These are phyloP conservation scores for Colletotrichum godetiae DNA, from an alignment of 2,329 filamentous ascomycete species.

Conservation along the genomic window DNA sequence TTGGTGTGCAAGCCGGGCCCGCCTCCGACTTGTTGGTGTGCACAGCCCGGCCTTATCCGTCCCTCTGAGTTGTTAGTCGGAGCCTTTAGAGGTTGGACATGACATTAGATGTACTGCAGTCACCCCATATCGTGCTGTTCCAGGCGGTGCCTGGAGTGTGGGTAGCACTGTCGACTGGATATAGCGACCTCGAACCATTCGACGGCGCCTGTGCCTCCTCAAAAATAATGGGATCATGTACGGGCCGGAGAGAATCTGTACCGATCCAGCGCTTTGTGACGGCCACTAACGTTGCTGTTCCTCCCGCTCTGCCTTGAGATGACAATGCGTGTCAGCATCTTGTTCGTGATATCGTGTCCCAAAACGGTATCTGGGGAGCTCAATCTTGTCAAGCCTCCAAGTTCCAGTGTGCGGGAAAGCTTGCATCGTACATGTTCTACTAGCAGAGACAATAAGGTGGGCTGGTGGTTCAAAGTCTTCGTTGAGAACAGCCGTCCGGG, in stretches of 20 bases:
- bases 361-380: conserved; percentile 12
- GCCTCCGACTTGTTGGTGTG: conserved; percentile 20
- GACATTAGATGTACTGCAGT: conserved; percentile 3
- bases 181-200: neutral
- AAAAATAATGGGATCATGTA: conserved; percentile 8
- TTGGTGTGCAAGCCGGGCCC: conserved; percentile 4
- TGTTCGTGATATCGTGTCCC: conserved; percentile 14
- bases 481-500: neutral
- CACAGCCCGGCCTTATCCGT: conserved; percentile 34
- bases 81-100: neutral
- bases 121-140: neutral
- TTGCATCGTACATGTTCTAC: conserved; percentile 29
- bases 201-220: conserved; percentile 9
- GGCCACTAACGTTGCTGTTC: neutral
- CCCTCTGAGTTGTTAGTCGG: conserved; percentile 3
- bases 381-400: conserved; percentile 10
- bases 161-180: conserved; percentile 12
- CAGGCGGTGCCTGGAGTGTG: conserved; percentile 22
- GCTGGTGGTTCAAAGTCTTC: neutral
- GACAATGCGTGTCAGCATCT: conserved; percentile 28
- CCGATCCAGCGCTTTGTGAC: neutral
- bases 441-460: conserved; percentile 17
- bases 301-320: neutral
- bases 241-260: conserved; percentile 17
- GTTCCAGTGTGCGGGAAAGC: conserved; percentile 1